Percentiles rank a stretch among this genome's conserved stretches.
phyloP scores from a whole-genome alignment of 2,329 filamentous ascomycete genomes.

The Uncinocarpus reesii region DNA sequence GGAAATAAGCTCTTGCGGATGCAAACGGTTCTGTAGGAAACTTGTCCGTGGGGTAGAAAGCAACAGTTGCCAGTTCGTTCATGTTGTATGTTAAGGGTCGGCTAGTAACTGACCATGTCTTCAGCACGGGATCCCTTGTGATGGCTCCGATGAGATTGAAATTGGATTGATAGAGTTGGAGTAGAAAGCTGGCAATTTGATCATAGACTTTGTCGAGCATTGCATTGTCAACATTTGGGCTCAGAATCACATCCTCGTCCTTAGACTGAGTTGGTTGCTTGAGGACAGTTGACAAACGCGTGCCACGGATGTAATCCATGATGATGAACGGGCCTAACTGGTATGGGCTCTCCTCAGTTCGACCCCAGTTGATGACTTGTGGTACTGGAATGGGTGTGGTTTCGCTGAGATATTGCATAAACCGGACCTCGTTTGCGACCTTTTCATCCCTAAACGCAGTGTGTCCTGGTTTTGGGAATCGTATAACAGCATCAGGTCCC shows the following conservation, averaged over 20 bases:
- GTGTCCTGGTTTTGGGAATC: conserved; percentile 18
- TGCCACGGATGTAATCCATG: conserved; percentile 25
- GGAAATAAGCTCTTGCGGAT: conserved; percentile 32
- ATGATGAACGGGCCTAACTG: conserved; percentile 29
- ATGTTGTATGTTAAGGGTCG: conserved; percentile 37
- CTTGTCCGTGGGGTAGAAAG: conserved; percentile 1
- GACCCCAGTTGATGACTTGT: conserved; percentile 17
- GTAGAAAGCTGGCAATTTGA: conserved; percentile 34
- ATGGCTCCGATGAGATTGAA: conserved; percentile 33
- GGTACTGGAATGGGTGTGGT: conserved; percentile 18
- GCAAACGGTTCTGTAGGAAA: conserved; percentile 19
- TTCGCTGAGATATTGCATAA: conserved; percentile 16
- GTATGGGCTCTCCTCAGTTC: conserved; percentile 16
- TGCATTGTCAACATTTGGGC: conserved; percentile 15
- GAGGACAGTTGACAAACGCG: conserved; percentile 20
- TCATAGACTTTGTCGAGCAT: conserved; percentile 24
- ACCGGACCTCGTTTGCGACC: conserved; percentile 15
- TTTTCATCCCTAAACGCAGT: conserved; percentile 22
- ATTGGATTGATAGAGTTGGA: conserved; percentile 29
- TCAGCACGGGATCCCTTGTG: neutral
- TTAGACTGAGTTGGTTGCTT: conserved; percentile 19
- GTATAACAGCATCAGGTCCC: conserved; percentile 16
- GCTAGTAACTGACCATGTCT: conserved; percentile 22
- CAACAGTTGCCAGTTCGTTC: conserved; percentile 30
- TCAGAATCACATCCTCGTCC: conserved; percentile 20